Percentiles rank a stretch among this genome's conserved stretches.
phyloP scores from a whole-genome alignment of 768 basidiomycete species.

The Leucocoprinus birnbaumii region DNA sequence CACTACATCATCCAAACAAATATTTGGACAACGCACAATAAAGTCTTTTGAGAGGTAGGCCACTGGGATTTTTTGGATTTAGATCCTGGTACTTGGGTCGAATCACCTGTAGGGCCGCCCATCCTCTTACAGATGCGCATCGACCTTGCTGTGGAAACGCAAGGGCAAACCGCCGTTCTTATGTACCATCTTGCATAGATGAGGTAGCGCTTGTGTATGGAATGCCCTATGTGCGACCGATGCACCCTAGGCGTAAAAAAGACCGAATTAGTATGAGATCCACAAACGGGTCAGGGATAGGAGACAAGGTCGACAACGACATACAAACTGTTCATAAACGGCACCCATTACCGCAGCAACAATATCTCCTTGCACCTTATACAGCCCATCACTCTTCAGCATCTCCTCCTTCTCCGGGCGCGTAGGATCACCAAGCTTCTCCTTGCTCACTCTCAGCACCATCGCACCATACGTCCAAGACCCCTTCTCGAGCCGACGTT shows the following conservation, averaged over 20 bases:
- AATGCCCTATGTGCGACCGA: conserved; percentile 47
- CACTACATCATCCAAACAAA: background rate
- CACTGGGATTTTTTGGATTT: background rate
- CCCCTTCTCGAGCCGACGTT: conserved; percentile 75
- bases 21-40: conserved; percentile 18
- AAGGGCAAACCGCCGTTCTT: conserved; percentile 38
- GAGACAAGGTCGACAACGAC: conserved; percentile 20
- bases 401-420: conserved; percentile 28
- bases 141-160: conserved; percentile 46
- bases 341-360: conserved; percentile 78
- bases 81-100: background rate
- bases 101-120: conserved; percentile 41
- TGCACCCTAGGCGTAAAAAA: conserved; percentile 33
- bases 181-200: conserved; percentile 27
- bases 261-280: conserved; percentile 7
- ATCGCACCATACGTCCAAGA: conserved; percentile 68
- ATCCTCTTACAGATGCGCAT: conserved; percentile 41
- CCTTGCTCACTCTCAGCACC: conserved; percentile 56
- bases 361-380: conserved; percentile 75
- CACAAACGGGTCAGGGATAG: background rate
- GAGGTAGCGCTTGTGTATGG: conserved; percentile 46
- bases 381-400: conserved; percentile 59
- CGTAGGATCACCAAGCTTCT: conserved; percentile 25
- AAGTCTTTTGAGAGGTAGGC: conserved; percentile 11
- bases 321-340: conserved; percentile 76